phyloP scores from a whole-genome alignment of 1,284 basidiomycete genomes.

The Malassezia sp. region DNA sequence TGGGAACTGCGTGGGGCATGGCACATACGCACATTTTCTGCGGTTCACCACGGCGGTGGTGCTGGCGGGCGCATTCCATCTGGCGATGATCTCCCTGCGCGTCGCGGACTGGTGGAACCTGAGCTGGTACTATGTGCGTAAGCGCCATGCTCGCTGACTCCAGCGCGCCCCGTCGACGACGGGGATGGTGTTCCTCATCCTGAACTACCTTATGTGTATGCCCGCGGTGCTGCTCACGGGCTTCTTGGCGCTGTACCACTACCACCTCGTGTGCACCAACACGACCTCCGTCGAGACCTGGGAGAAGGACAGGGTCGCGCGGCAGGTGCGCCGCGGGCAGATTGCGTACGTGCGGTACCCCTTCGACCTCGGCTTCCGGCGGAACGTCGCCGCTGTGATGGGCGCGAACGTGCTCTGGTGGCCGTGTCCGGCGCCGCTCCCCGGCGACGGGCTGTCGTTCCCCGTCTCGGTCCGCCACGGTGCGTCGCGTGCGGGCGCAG shows the following conservation, averaged over 20 bases:
- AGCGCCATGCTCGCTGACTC: conserved; percentile 2
- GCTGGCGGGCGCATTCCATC: conserved; percentile 55
- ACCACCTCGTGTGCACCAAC: conserved; percentile 67
- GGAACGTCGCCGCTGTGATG: conserved; percentile 66
- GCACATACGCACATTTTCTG: conserved; percentile 76
- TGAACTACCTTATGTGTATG: conserved; percentile 74
- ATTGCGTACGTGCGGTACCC: conserved; percentile 77
- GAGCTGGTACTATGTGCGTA: conserved; percentile 12
- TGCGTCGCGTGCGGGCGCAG: no score
- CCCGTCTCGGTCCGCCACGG: no score
- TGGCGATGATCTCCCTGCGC: conserved; percentile 22
- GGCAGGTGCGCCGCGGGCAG: conserved; percentile 69
- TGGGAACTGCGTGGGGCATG: conserved; percentile 62
- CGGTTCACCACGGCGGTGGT: conserved; percentile 87
- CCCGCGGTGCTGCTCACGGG: conserved; percentile 79
- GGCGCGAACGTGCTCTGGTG: conserved; percentile 64
- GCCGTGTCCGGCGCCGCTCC: conserved; percentile 60
- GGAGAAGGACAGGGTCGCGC: conserved; percentile 90
- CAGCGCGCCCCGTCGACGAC: conserved; percentile 60
- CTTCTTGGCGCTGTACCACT: conserved; percentile 65
- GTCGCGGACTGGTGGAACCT: conserved; percentile 31
- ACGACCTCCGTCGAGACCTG: conserved; percentile 92
- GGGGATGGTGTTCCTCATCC: conserved; percentile 70
- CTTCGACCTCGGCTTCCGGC: conserved; percentile 63
- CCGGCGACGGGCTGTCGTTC: conserved; percentile 68